Evolutionary conservation across 768 basidiomycete genomes (phyloP).

Genomic region (Xerocomus spinulosus): DNA sequence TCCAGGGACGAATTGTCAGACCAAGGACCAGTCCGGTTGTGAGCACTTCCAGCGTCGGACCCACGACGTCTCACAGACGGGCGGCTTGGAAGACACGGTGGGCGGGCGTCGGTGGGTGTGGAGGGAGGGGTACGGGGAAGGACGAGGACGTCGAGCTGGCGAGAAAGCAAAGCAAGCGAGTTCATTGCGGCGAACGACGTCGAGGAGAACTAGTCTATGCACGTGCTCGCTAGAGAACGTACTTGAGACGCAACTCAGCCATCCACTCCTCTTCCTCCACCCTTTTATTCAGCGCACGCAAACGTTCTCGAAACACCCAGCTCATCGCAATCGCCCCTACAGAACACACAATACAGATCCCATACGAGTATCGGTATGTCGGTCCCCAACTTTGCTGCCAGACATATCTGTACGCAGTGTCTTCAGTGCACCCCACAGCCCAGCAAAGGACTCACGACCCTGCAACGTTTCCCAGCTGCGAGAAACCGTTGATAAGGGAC

Average conservation of each 20-base stretch:
- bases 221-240: constrained; percentile 36
- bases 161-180: constrained; percentile 75
- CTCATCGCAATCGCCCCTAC: constrained; percentile 49
- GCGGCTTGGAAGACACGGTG: constrained; percentile 27
- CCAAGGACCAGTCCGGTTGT: constrained; percentile 54
- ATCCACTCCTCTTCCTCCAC: constrained; percentile 36
- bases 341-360: constrained; percentile 62
- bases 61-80: constrained; percentile 23
- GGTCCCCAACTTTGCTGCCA: constrained; percentile 72
- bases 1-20: constrained; percentile 48
- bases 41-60: constrained; percentile 25
- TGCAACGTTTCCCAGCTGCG: constrained; percentile 78
- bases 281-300: constrained; percentile 39
- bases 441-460: constrained; percentile 57
- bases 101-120: constrained; percentile 42
- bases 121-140: constrained; percentile 55
- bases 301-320: constrained; percentile 41
- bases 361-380: constrained; percentile 65
- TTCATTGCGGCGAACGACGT: constrained; percentile 51
- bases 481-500: constrained; percentile 76
- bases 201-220: background rate
- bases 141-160: constrained; percentile 75
- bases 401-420: constrained; percentile 41
- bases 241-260: constrained; percentile 40
- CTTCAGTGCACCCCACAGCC: background rate